Base-by-base conservation (phyloP, 2,329 filamentous ascomycete species). In the Aureobasidium uvarum region DNA sequence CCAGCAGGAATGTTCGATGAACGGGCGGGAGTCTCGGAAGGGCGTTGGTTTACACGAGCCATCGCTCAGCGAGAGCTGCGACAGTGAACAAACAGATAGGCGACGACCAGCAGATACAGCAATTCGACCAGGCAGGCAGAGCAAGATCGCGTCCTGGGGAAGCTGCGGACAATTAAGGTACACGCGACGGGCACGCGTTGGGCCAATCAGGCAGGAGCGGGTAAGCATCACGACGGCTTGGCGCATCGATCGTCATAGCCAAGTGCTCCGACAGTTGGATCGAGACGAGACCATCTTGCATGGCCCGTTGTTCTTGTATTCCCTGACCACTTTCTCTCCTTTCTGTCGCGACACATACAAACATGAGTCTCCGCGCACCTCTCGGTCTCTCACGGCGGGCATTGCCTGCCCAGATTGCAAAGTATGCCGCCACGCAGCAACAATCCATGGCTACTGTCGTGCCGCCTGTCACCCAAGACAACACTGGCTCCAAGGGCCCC, bases 401-500 rank as follows among this genome's bases (percentile, higher is more conserved):
- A 28, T 58, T 65, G 39, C 62, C 51, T 51, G 46, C 36, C 23
- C 66, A 56, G 23, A 56, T 65, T 18, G 11, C 52, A 62, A 58
- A 55, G 39, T 62, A 54, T 56, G 55, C 66, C 33, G 54, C 60
- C 64, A 52, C 46, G 13, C 64, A 54, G 71, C 58, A 62, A 25
- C 60, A 73, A 58, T 66, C 63, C 38, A 71, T 76, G 70, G 89
- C 88, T 36, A 89, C 86, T 16, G 81, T 83, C 20, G 86, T 86
- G 5, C 89, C 90, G 13, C 90, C 91, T 8, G 91, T 95, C 25
- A 93, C 90, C 0, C 91, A 96, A 76, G 84, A 92, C 83, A 82
- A 85, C 7, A 85, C 85, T 0, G 85, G 84, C 56, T 83, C 84
- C 2, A 85, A 91, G 74, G 94, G 94, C 0, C 92, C 93, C 8